These are phyloP conservation scores for Schwanniomyces etchellsii DNA, from an alignment of 1,139 yeast genomes.

Conservation along the genomic window DNA sequence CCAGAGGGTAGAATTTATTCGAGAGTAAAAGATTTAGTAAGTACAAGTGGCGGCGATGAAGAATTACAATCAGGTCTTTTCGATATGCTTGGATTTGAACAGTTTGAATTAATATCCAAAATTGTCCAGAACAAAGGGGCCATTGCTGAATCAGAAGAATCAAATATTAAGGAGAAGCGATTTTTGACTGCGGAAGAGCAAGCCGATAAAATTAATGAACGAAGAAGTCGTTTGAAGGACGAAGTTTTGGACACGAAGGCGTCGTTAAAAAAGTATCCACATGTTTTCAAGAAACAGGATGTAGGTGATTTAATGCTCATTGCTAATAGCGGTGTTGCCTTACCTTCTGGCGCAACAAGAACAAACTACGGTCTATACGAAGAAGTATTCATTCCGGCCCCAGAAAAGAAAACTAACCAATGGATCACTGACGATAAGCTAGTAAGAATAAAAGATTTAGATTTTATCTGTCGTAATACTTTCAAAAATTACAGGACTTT, in stretches of 20 bases:
- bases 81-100: conserved; percentile 81
- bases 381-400: conserved; percentile 77
- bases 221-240: conserved; percentile 37
- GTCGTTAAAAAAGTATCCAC: conserved; percentile 63
- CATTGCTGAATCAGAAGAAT: conserved; percentile 5
- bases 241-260: conserved; percentile 44
- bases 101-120: conserved; percentile 69
- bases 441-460: conserved; percentile 58
- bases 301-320: conserved; percentile 64
- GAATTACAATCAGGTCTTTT: conserved; percentile 63
- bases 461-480: conserved; percentile 76
- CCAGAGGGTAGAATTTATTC: not conserved
- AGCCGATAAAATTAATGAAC: conserved; percentile 52
- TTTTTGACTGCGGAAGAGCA: conserved; percentile 51
- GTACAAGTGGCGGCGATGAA: conserved; percentile 42
- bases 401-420: conserved; percentile 43
- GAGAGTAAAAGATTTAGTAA: conserved; percentile 14
- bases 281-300: conserved; percentile 73
- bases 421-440: conserved; percentile 50
- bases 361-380: conserved; percentile 61
- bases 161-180: conserved; percentile 8
- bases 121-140: conserved; percentile 47
- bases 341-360: conserved; percentile 81
- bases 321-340: conserved; percentile 71
- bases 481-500: conserved; percentile 72